Base-by-base conservation (phyloP, 345 rosid species). In the Eucalyptus camaldulensis region DNA sequence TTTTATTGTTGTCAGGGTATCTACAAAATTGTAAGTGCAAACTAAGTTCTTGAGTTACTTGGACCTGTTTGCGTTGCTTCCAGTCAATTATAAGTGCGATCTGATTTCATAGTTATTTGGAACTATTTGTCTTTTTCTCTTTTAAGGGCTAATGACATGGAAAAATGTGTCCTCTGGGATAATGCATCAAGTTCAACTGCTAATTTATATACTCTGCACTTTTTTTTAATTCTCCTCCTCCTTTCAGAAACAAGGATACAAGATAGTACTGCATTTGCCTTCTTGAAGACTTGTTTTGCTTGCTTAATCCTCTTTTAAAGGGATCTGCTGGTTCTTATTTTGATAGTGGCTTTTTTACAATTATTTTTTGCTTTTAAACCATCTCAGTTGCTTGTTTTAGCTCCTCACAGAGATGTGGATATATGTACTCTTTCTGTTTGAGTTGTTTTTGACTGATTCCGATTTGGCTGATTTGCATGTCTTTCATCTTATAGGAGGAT, bases 401-500 rank as follows among this genome's bases (percentile, higher is more conserved):
- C 85, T 22, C 47, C 47, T 40, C 47, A 40, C 47, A 22, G 85
- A 76, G 85, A 76, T 76, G 29, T 76, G 85, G 85, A 76, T 76
- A 33, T 40, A 40, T 76, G 85, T 37, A 10, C 47, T 21, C 83
- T 40, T 76, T 40, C 85, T 76, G 85, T 76, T 76, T 76, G 47
- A 76, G 85, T 76, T 72, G 83, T 72, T 72, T 76, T 76, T 76
- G 29, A 76, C 47, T 13, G 14, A 76, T 76, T 76, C 47, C 47
- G 1, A 76, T 76, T 76, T 24, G 47, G 45, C 89, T 91, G 47
- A 89, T 88, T 88, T 85, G 89, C 49, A 81, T 87, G 87, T 87
- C 54, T 40, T 72, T 76, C 85, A 90, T 50, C 62, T 49, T 93
- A 86, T 69, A 96, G 99, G 99, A 94, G 40, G 99, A 97, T 95